Evolutionary conservation across 1,284 basidiomycete species (phyloP).

Genomic region (Phellopilus nigrolimitatus): DNA sequence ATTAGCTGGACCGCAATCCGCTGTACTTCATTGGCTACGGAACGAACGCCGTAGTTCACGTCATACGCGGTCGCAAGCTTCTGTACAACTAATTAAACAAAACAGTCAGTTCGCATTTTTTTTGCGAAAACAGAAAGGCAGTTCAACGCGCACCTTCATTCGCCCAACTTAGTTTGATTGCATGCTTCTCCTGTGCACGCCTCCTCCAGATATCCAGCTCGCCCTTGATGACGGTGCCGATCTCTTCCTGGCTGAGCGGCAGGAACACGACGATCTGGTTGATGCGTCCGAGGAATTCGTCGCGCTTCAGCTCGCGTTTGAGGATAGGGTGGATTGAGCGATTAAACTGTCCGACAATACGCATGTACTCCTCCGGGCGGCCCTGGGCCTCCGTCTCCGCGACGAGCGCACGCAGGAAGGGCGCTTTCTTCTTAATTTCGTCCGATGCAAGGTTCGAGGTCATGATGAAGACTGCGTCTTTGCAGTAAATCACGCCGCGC

Average conservation of each 20-base stretch:
- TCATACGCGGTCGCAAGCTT: constrained; percentile 13
- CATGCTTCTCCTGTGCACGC: constrained; percentile 14
- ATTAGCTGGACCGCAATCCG: constrained; percentile 13
- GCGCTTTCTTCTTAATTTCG: constrained; percentile 8
- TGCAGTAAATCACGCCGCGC: constrained; percentile 15
- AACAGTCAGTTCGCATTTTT: not conserved
- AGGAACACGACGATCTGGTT: constrained; percentile 18
- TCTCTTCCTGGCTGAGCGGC: constrained; percentile 15
- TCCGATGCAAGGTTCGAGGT: constrained; percentile 15
- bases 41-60: constrained; percentile 16
- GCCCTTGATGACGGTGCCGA: constrained; percentile 7
- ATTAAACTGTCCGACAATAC: constrained; percentile 8
- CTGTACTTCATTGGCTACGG: constrained; percentile 13
- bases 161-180: constrained; percentile 9
- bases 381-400: constrained; percentile 5
- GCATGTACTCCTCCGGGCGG: constrained; percentile 13
- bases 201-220: constrained; percentile 9
- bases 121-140: not conserved
- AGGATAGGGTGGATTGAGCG: constrained; percentile 12
- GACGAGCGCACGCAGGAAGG: constrained; percentile 6
- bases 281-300: constrained; percentile 17
- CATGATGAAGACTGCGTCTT: constrained; percentile 18
- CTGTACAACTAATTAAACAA: constrained; percentile 1
- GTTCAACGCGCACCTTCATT: constrained; percentile 9
- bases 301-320: constrained; percentile 9